A percentile compares a stretch with the other conserved stretches of the same genome.
These are phyloP conservation scores for Ophiostoma himal-ulmi DNA, from an alignment of 2,329 filamentous ascomycete genomes.

Conservation along the genomic window DNA sequence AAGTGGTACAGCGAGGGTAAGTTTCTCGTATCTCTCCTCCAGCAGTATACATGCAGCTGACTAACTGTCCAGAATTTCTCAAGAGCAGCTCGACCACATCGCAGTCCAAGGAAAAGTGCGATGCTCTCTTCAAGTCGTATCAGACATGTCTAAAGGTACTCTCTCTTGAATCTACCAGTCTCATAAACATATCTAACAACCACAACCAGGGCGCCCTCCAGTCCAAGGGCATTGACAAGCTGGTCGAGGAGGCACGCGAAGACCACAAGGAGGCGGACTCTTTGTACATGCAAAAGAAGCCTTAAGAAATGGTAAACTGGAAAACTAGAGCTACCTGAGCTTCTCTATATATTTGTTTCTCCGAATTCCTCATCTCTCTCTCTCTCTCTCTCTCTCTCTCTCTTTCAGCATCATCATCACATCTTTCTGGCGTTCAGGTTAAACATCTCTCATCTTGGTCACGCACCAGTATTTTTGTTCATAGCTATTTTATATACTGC, in stretches of 20 bases:
- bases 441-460: background rate
- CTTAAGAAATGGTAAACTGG: constrained; percentile 29
- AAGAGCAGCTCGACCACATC: constrained; percentile 70
- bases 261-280: constrained; percentile 84
- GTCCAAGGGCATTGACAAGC: constrained; percentile 82
- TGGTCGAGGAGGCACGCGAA: constrained; percentile 84
- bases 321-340: background rate
- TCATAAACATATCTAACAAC: background rate
- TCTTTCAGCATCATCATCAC: background rate
- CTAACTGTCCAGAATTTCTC: constrained; percentile 68
- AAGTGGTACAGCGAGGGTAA: constrained; percentile 99
- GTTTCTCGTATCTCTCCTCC: constrained; percentile 30
- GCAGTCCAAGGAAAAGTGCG: constrained; percentile 68
- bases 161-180: background rate
- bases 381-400: background rate
- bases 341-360: background rate
- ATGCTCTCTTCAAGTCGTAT: constrained; percentile 79
- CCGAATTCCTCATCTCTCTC: background rate
- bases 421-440: background rate
- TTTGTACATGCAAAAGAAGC: constrained; percentile 46
- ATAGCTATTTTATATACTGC: background rate
- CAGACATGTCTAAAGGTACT: constrained; percentile 73
- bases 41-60: background rate
- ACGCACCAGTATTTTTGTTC: background rate
- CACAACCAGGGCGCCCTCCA: constrained; percentile 68